Base-by-base conservation (phyloP, 306 rosid species). In the Rosa chinensis region DNA sequence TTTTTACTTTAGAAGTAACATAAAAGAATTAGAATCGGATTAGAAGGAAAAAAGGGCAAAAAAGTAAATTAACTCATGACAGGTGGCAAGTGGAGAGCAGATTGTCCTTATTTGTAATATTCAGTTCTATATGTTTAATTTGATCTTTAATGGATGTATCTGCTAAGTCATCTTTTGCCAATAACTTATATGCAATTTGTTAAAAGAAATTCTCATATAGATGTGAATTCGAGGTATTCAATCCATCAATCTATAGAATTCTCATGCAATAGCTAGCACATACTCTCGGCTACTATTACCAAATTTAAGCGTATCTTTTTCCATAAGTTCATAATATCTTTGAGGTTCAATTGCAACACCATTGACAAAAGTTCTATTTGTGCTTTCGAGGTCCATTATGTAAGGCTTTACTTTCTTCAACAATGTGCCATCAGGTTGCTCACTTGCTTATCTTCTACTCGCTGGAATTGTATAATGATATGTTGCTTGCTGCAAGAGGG, bases 401-500 rank as follows among this genome's bases (percentile, higher is more conserved):
- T 95, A 93, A 74, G 98, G 98, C 90, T 89, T 93, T 77, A 77
- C 67, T 81, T 85, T 62, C 89, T 88, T 91, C 75, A 78, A 64
- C 50, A 90, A 16, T 11, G 50, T 82, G 81, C 99, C 98, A 83
- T 95, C 99, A 64, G 85, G 75, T 83, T 88, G 86, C 90, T 93
- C 97, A 25, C 28, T 25, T 25, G 28, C 28, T 25, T 0, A 77
- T 25, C 87, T 75, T 95, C 97, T 70, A 90, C 93, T 85, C 87
- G 95, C 86, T 96, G 84, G 81, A 77, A 95, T 68, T 95, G 99
- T 85, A 95, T 95, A 74, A 95, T 93, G 75, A 94, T 94, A 77
- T 95, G 97, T 85, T 95, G 99, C 88, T 95, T 95, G 94, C 99
- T 93, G 87, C 97, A 95, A 59, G 99, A 91, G 4, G 99, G 99